Conservation (phyloP, 2,329 filamentous ascomycete genomes). For the Cercospora nicotianae region DNA sequence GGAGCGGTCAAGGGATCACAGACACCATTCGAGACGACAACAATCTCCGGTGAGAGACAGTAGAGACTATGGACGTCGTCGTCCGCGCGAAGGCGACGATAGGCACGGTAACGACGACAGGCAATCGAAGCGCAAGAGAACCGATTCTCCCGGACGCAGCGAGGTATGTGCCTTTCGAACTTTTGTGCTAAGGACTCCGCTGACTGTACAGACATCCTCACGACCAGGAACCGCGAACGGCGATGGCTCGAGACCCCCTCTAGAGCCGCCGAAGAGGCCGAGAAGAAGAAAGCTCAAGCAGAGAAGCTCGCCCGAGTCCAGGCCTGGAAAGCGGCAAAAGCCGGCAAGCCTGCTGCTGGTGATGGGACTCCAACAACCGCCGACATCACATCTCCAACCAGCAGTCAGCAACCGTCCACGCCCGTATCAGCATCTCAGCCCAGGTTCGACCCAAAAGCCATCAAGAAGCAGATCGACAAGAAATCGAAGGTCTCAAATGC, state of each 20-base stretch:
- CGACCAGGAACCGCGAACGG: slow-evolving; percentile 19
- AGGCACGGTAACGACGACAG: slow-evolving; percentile 48
- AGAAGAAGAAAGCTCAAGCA: slow-evolving; percentile 79
- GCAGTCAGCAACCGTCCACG: slow-evolving; percentile 7
- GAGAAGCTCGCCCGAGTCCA: slow-evolving; percentile 68
- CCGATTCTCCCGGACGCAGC: slow-evolving; percentile 15
- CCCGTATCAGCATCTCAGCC: slow-evolving; percentile 59
- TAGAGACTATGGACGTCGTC: slow-evolving; percentile 54
- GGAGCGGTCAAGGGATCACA: slow-evolving; percentile 39
- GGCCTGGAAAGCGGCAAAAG: slow-evolving; percentile 52
- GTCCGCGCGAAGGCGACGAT: slow-evolving; percentile 50
- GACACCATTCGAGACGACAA: slow-evolving; percentile 35
- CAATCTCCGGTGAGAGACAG: slow-evolving; percentile 26
- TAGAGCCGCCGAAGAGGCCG: slow-evolving; percentile 59
- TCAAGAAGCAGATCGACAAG: slow-evolving; percentile 72
- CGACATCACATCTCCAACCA: neutral
- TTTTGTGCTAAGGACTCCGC: neutral
- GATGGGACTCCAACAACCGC: slow-evolving; percentile 4
- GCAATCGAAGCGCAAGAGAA: slow-evolving; percentile 50
- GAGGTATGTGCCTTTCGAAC: slow-evolving; percentile 19
- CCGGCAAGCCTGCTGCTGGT: neutral
- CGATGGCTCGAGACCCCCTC: slow-evolving; percentile 14
- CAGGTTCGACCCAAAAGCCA: slow-evolving; percentile 85
- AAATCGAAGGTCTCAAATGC: slow-evolving; percentile 50
- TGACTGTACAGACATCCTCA: slow-evolving; percentile 25